phyloP scores from a whole-genome alignment of 73 alveolate genomes.

The Paramecium octaurelia region DNA sequence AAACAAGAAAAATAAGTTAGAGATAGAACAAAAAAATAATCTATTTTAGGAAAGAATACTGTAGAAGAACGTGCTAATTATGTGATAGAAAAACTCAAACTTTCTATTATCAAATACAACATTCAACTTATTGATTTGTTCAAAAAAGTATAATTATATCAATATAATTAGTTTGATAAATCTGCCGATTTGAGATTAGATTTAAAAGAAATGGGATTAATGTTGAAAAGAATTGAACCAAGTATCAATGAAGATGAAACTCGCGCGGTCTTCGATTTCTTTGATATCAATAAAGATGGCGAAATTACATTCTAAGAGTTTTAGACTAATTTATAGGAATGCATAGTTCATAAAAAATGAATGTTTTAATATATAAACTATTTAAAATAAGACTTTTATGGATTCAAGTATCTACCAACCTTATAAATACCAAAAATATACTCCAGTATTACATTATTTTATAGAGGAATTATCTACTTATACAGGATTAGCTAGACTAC shows the following conservation, averaged over 20 bases:
- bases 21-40: slow-evolving; percentile 30
- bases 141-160: not conserved
- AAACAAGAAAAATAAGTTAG: not conserved
- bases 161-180: slow-evolving; percentile 26
- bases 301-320: slow-evolving; percentile 39
- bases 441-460: not conserved
- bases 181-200: slow-evolving; percentile 53
- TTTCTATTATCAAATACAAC: slow-evolving; percentile 50
- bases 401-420: not conserved
- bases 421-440: not conserved
- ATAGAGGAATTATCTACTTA: not conserved
- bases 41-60: not conserved
- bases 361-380: not conserved
- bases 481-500: not conserved
- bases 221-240: slow-evolving; percentile 58
- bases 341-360: slow-evolving; percentile 12
- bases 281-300: slow-evolving; percentile 34
- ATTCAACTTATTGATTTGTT: slow-evolving; percentile 57
- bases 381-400: not conserved
- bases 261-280: not conserved
- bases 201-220: slow-evolving; percentile 19
- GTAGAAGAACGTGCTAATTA: slow-evolving; percentile 53
- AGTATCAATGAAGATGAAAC: not conserved
- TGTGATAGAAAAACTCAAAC: slow-evolving; percentile 53
- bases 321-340: not conserved